Percentiles rank a stretch among this genome's conserved stretches.
Evolutionary conservation across 2,329 filamentous ascomycete species (phyloP).

Genomic region (Ophiosphaerella narmari): DNA sequence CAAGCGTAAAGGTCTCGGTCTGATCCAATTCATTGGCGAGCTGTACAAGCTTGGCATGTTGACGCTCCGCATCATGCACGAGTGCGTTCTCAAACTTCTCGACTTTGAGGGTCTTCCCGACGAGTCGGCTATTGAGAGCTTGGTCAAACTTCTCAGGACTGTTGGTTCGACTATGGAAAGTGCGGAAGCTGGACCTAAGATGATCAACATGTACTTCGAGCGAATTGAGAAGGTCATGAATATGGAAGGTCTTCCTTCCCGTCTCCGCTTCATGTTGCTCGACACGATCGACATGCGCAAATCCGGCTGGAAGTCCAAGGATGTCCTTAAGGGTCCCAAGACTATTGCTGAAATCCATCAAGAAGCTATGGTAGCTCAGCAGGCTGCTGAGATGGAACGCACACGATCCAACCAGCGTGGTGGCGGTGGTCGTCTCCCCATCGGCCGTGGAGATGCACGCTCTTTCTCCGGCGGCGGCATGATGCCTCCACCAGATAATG

Average conservation of each 20-base stretch:
- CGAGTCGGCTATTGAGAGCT: slow-evolving; percentile 93
- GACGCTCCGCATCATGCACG: slow-evolving; percentile 99
- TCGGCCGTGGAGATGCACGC: slow-evolving; percentile 85
- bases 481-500: slow-evolving; percentile 70
- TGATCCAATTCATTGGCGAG: slow-evolving; percentile 99
- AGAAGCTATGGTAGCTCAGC: slow-evolving; percentile 77
- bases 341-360: slow-evolving; percentile 91
- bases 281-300: slow-evolving; percentile 86
- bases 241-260: slow-evolving; percentile 75
- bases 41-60: slow-evolving; percentile 99
- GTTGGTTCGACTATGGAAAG: slow-evolving; percentile 86
- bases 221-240: slow-evolving; percentile 84
- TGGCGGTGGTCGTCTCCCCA: slow-evolving; percentile 68
- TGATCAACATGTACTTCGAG: slow-evolving; percentile 94
- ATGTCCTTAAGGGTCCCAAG: slow-evolving; percentile 92
- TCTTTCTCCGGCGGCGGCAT: slow-evolving; percentile 76
- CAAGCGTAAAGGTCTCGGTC: slow-evolving; percentile 94
- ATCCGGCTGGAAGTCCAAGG: slow-evolving; percentile 82
- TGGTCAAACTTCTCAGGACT: slow-evolving; percentile 89
- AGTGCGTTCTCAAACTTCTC: slow-evolving; percentile 95
- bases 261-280: slow-evolving; percentile 95
- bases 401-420: slow-evolving; percentile 65
- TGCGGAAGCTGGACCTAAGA: slow-evolving; percentile 75
- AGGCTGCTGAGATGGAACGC: slow-evolving; percentile 74
- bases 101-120: slow-evolving; percentile 93